Evolutionary conservation across 257 asterid genomes (phyloP).

Genomic region (Lithospermum erythrorhizon): DNA sequence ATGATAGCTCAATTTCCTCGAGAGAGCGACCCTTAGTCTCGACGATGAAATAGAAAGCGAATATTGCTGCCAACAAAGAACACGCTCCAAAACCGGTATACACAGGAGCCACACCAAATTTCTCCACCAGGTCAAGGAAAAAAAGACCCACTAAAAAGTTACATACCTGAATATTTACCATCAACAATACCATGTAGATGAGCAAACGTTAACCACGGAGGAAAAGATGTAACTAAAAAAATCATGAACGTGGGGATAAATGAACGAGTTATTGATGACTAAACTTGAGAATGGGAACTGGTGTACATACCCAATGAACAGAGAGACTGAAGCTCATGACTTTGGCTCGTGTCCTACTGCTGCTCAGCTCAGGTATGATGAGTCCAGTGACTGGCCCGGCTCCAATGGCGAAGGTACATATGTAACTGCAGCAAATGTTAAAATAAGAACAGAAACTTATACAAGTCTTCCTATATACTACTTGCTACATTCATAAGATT

Average conservation of each 20-base stretch:
- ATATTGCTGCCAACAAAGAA: conserved; percentile 63
- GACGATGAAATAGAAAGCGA: conserved; percentile 43
- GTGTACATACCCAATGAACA: conserved; percentile 71
- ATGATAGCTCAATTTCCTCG: conserved; percentile 76
- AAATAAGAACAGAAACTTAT: not conserved
- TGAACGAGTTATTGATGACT: too few species aligned
- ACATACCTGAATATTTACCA: conserved; percentile 41
- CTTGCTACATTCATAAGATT: not conserved
- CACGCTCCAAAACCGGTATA: conserved; percentile 53
- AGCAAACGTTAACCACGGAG: not conserved
- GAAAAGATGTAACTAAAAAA: too few species aligned
- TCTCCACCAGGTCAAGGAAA: conserved; percentile 61
- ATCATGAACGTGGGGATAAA: too few species aligned
- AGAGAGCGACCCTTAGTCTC: conserved; percentile 81
- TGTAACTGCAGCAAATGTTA: conserved; percentile 39
- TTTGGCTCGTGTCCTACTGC: conserved; percentile 75
- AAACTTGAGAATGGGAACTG: not conserved
- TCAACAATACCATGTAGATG: not conserved
- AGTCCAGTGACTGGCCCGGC: conserved; percentile 87
- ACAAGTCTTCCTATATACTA: not conserved
- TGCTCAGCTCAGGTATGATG: conserved; percentile 90
- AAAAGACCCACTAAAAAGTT: conserved; percentile 76
- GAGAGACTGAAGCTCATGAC: conserved; percentile 78
- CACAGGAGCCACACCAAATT: conserved; percentile 57
- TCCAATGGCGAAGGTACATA: conserved; percentile 56